Evolutionary conservation across 2,329 filamentous ascomycete species (phyloP).

Genomic region (Septoria linicola): DNA sequence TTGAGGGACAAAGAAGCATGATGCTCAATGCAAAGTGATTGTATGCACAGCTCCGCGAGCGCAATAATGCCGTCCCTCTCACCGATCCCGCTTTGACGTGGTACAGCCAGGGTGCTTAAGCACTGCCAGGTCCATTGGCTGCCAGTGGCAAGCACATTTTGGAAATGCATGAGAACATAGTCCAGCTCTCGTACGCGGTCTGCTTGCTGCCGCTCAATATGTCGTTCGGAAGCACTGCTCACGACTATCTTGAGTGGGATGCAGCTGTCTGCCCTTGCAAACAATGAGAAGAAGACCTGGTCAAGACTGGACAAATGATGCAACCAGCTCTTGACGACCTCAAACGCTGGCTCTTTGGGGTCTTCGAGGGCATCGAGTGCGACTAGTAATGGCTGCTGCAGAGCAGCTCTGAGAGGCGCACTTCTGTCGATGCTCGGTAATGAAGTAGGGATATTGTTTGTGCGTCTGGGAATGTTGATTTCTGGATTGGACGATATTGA

Average conservation of each 20-base stretch:
- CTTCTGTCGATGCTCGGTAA: slow-evolving; percentile 27
- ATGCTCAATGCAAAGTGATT: slow-evolving; percentile 24
- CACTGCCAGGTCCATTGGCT: slow-evolving; percentile 32
- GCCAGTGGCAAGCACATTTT: slow-evolving; percentile 68
- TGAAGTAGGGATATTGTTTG: slow-evolving; percentile 28
- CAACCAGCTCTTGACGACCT: slow-evolving; percentile 78
- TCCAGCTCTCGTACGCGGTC: slow-evolving; percentile 16
- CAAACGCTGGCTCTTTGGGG: slow-evolving; percentile 69
- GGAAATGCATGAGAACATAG: slow-evolving; percentile 68
- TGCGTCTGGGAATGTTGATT: slow-evolving; percentile 25
- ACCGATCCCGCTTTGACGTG: neutral
- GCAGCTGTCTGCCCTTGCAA: slow-evolving; percentile 18
- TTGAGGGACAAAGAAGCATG: slow-evolving; percentile 20
- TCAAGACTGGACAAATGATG: slow-evolving; percentile 58
- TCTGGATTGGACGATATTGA: slow-evolving; percentile 45
- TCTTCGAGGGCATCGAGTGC: slow-evolving; percentile 76
- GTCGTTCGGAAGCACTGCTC: neutral
- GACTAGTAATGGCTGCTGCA: slow-evolving; percentile 77
- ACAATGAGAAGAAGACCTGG: slow-evolving; percentile 44
- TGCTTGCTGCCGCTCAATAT: neutral
- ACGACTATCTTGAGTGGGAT: neutral
- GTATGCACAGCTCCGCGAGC: slow-evolving; percentile 28
- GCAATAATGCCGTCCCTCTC: slow-evolving; percentile 23
- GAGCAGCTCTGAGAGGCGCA: slow-evolving; percentile 52
- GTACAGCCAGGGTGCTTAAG: slow-evolving; percentile 17